Evolutionary conservation across 2,329 filamentous ascomycete genomes (phyloP).

Genomic region (Exophiala xenobiotica): DNA sequence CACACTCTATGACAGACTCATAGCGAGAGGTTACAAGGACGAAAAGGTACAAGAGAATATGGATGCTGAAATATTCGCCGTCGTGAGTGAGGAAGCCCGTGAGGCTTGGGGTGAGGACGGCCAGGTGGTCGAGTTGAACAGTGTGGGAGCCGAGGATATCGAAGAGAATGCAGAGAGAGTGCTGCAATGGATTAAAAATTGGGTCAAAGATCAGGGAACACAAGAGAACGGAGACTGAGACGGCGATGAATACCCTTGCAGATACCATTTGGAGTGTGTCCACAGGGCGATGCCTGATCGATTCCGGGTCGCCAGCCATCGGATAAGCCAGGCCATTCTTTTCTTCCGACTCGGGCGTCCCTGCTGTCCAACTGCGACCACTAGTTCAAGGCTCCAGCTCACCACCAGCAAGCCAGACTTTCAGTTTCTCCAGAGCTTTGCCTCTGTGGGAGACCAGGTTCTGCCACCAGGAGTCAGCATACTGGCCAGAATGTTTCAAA

Average conservation of each 20-base stretch:
- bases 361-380: neutral
- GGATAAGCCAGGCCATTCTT: neutral
- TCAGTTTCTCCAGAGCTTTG: constrained; percentile 82
- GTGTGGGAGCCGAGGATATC: constrained; percentile 78
- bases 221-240: constrained; percentile 25
- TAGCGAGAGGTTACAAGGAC: constrained; percentile 72
- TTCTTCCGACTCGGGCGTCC: neutral
- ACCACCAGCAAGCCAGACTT: constrained; percentile 68
- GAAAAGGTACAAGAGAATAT: constrained; percentile 93
- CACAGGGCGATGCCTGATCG: no score
- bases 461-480: constrained; percentile 33
- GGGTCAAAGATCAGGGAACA: constrained; percentile 60
- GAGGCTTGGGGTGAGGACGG: constrained; percentile 70
- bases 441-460: constrained; percentile 91
- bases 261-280: no score
- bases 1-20: constrained; percentile 79
- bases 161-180: constrained; percentile 85
- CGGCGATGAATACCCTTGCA: no score
- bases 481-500: no score
- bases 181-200: constrained; percentile 75
- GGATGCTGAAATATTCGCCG: constrained; percentile 96
- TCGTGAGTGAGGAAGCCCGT: constrained; percentile 83
- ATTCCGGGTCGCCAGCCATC: neutral
- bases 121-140: constrained; percentile 83
- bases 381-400: constrained; percentile 25